phyloP scores from a whole-genome alignment of 2,329 filamentous ascomycete genomes.

The Pyrenochaeta sp. region DNA sequence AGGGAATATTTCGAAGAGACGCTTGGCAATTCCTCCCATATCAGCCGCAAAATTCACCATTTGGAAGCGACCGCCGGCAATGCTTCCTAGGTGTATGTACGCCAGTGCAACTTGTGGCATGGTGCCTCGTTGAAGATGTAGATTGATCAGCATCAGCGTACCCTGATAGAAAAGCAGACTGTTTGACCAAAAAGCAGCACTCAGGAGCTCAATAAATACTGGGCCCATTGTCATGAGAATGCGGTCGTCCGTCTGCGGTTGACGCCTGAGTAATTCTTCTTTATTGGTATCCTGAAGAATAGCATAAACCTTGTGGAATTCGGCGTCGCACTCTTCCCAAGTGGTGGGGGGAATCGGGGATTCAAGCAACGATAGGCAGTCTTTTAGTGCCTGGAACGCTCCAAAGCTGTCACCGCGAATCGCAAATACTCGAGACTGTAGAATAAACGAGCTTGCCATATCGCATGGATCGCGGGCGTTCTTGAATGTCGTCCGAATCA shows the following conservation, averaged over 20 bases:
- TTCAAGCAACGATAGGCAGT: conserved; percentile 72
- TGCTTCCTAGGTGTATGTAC: conserved; percentile 73
- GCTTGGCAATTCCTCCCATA: conserved; percentile 69
- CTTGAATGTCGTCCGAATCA: conserved; percentile 75
- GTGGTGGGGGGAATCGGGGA: conserved; percentile 71
- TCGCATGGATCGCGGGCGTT: conserved; percentile 77
- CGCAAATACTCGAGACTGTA: conserved; percentile 81
- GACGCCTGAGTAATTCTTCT: conserved; percentile 55
- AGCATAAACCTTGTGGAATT: conserved; percentile 66
- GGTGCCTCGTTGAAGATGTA: conserved; percentile 69
- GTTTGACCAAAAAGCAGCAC: conserved; percentile 78
- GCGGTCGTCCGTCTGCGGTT: conserved; percentile 57
- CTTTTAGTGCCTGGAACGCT: conserved; percentile 74
- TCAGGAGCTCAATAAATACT: conserved; percentile 74
- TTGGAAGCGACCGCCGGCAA: conserved; percentile 74
- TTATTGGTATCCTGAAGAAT: conserved; percentile 55
- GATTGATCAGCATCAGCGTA: conserved; percentile 70
- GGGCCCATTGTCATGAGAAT: conserved; percentile 71
- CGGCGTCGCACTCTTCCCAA: conserved; percentile 79
- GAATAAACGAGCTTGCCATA: conserved; percentile 83
- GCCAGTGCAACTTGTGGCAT: conserved; percentile 75
- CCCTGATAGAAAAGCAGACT: conserved; percentile 76
- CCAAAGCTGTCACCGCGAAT: conserved; percentile 75
- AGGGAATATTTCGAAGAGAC: conserved; percentile 69
- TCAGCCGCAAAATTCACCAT: conserved; percentile 74